Evolutionary conservation across 75 land plant species (phyloP), one percentile per base, ranked within the genome.

Genomic region (Azolla pinnata): DNA sequence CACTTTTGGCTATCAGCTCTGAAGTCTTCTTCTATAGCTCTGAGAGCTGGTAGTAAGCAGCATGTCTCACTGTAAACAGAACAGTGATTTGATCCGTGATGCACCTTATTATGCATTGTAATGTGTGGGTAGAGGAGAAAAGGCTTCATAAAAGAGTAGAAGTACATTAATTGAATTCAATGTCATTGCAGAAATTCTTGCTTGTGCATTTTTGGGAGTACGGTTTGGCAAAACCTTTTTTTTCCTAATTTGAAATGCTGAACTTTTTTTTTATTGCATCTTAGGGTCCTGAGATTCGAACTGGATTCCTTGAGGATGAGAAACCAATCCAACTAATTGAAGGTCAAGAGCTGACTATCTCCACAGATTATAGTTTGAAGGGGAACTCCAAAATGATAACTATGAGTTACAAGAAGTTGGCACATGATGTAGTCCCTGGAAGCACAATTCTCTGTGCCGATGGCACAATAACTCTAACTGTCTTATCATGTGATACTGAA

Each of bases 201-300:
- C 5, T 57, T 5, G 17, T 57, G n/a, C n/a, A n/a, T n/a, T n/a
- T n/a, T n/a, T n/a, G n/a, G n/a, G n/a, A n/a, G 59, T n/a, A 21
- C 10, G n/a, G 33, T 31, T 57, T 5, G 59, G 14, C 33, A 27
- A 28, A 28, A 31, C 28, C 12, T 57, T 57, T 57, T 12, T 31
- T 7, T 57, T 24, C 33, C 7, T 24, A 20, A 57, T 57, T 28
- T 28, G 18, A 3, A 8, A 8, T 5, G 27, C 17, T 31, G 4
- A 54, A 28, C 12, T 19, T 32, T 58, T 54, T 55, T 8, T 24
- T 52, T 40, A 21, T 60, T 55, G 59, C 67, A n/a, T n/a, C n/a
- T n/a, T 67, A 89, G 96, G 96, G 96, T n/a, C 96, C 91, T 33
- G 96, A 89, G 65, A 89, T 89, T 52, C 85, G 91, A 54, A 89